phyloP scores from a whole-genome alignment of 1,139 yeast species.

The Blastobotrys persicus region DNA sequence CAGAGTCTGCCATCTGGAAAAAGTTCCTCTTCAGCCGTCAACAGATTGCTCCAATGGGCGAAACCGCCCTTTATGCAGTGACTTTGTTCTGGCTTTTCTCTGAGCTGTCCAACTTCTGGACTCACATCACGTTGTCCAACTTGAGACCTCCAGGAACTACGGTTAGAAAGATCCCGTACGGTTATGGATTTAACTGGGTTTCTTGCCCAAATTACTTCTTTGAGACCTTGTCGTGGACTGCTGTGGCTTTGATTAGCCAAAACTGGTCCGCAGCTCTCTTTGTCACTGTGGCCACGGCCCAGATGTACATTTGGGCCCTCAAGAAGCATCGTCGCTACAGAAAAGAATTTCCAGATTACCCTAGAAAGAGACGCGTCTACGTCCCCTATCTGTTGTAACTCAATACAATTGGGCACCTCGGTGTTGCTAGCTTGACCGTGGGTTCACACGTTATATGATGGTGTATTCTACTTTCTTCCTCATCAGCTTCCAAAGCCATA shows the following conservation, averaged over 20 bases:
- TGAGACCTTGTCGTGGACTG: slow-evolving; percentile 74
- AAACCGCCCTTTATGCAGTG: slow-evolving; percentile 24
- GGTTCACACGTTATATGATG: too few species aligned
- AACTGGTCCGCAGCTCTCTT: slow-evolving; percentile 77
- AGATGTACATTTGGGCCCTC: slow-evolving; percentile 79
- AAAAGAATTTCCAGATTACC: slow-evolving; percentile 74
- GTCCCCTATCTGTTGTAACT: slow-evolving; percentile 52
- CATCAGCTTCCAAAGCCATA: too few species aligned
- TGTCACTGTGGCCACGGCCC: slow-evolving; percentile 64
- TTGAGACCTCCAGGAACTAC: slow-evolving; percentile 51
- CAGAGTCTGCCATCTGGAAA: slow-evolving; percentile 23
- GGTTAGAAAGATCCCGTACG: slow-evolving; percentile 51
- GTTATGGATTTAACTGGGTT: slow-evolving; percentile 47
- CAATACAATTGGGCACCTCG: neutral
- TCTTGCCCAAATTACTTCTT: slow-evolving; percentile 83
- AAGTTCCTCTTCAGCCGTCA: slow-evolving; percentile 33
- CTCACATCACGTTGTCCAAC: slow-evolving; percentile 60
- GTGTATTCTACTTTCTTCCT: too few species aligned
- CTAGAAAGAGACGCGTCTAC: slow-evolving; percentile 63
- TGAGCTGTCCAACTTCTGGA: slow-evolving; percentile 68
- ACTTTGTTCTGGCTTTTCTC: slow-evolving; percentile 54
- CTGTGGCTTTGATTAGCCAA: slow-evolving; percentile 65
- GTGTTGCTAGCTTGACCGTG: too few species aligned
- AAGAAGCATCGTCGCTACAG: slow-evolving; percentile 66
- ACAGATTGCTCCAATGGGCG: slow-evolving; percentile 25